Conservation (phyloP, 2,329 filamentous ascomycete species). For the Canariomyces notabilis region DNA sequence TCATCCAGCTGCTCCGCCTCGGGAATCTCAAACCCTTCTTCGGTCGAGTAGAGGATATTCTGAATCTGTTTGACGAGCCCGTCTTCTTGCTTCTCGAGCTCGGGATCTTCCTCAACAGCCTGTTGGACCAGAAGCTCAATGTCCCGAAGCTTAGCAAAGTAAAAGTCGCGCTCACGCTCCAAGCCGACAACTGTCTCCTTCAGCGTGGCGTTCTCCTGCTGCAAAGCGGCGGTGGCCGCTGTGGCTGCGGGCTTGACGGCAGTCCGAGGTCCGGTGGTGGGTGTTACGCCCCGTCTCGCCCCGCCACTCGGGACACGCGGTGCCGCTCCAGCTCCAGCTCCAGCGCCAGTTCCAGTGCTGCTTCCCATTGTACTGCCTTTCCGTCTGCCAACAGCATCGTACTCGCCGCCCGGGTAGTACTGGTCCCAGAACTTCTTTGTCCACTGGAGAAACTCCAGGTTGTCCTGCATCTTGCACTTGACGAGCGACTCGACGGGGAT, state of each 20-base stretch:
- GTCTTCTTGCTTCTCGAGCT: conserved; percentile 90
- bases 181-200: conserved; percentile 95
- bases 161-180: conserved; percentile 96
- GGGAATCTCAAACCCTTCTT: conserved; percentile 88
- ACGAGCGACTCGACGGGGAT: conserved; percentile 83
- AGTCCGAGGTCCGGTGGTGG: conserved; percentile 51
- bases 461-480: conserved; percentile 99
- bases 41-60: conserved; percentile 93
- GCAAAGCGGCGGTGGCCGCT: conserved; percentile 64
- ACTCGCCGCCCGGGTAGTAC: conserved; percentile 94
- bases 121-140: conserved; percentile 94
- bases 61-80: conserved; percentile 94
- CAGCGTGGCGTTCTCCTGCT: conserved; percentile 79
- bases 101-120: conserved; percentile 85
- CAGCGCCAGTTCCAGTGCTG: no score
- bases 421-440: conserved; percentile 97
- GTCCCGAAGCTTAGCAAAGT: conserved; percentile 97
- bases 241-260: conserved; percentile 44
- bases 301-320: conserved; percentile 30
- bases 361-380: conserved; percentile 66
- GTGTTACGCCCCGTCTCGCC: conserved; percentile 49
- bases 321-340: no score
- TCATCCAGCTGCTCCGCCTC: conserved; percentile 68
- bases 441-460: conserved; percentile 98
- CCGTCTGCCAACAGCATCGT: conserved; percentile 81